Evolutionary conservation across 805 yeast genomes (phyloP).

Genomic region (Sugiyamaella chiloensis): DNA sequence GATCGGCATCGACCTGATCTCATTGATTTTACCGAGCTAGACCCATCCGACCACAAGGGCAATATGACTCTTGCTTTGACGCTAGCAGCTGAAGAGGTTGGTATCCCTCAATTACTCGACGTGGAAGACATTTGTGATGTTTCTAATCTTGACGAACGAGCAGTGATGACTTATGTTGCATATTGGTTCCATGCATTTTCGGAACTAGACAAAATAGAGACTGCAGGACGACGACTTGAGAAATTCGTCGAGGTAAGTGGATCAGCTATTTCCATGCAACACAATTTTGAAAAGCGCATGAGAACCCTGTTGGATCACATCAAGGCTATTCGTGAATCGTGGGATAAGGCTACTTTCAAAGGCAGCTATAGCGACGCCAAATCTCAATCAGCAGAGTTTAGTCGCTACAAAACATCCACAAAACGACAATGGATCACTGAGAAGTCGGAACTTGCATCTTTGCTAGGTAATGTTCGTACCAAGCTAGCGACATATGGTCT

Average conservation of each 20-base stretch:
- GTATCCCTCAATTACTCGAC: slow-evolving; percentile 52
- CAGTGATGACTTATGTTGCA: slow-evolving; percentile 55
- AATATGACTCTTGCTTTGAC: slow-evolving; percentile 40
- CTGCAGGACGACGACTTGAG: slow-evolving; percentile 38
- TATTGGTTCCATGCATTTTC: slow-evolving; percentile 54
- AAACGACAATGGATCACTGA: slow-evolving; percentile 40
- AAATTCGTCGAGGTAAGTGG: slow-evolving; percentile 36
- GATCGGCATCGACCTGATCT: slow-evolving; percentile 42
- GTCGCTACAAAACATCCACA: slow-evolving; percentile 28
- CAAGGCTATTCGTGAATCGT: slow-evolving; percentile 21
- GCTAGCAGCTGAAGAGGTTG: slow-evolving; percentile 44
- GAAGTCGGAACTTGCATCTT: slow-evolving; percentile 35
- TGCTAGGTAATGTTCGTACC: slow-evolving; percentile 37
- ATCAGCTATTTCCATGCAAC: slow-evolving; percentile 32
- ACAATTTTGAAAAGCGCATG: slow-evolving; percentile 35
- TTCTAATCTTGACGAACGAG: slow-evolving; percentile 55
- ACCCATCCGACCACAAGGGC: slow-evolving; percentile 30
- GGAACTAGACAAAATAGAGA: slow-evolving; percentile 36
- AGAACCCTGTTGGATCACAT: slow-evolving; percentile 29
- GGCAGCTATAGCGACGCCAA: slow-evolving; percentile 31
- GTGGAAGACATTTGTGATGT: slow-evolving; percentile 49
- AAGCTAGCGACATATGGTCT: slow-evolving; percentile 37
- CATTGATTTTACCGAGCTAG: slow-evolving; percentile 35
- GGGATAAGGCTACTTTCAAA: slow-evolving; percentile 29
- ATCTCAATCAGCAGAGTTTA: slow-evolving; percentile 27